Evolutionary conservation across 2,329 filamentous ascomycete species (phyloP).

Genomic region (Diaporthe destruens): DNA sequence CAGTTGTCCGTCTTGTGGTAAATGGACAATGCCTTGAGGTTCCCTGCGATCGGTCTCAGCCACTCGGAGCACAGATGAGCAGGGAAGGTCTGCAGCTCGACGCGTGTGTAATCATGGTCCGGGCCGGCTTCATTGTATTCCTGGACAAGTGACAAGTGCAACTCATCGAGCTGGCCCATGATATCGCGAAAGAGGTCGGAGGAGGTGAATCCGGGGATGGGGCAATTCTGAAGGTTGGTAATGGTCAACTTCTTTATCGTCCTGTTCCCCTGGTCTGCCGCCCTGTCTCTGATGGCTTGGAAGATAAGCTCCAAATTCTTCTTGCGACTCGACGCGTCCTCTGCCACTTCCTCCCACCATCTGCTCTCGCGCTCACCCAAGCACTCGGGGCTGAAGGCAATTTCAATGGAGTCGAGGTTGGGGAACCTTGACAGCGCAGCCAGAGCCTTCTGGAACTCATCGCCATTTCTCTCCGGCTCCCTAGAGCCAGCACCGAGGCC

Average conservation of each 20-base stretch:
- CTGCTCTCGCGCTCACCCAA: background rate
- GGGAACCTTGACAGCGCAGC: constrained; percentile 15
- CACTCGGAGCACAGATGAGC: constrained; percentile 28
- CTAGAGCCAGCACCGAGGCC: background rate
- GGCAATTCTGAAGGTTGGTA: constrained; percentile 22
- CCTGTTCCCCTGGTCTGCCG: background rate
- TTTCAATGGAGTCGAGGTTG: constrained; percentile 31
- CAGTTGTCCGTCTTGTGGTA: constrained; percentile 20
- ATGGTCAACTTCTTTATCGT: constrained; percentile 33
- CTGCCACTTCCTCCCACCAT: constrained; percentile 9
- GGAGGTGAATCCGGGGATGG: constrained; percentile 23
- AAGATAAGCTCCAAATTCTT: constrained; percentile 19
- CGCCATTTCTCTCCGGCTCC: background rate
- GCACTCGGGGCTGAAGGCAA: constrained; percentile 19
- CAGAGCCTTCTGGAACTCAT: background rate
- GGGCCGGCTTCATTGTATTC: constrained; percentile 3
- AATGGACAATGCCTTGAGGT: constrained; percentile 35
- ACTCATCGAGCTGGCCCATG: constrained; percentile 32
- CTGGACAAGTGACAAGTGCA: constrained; percentile 21
- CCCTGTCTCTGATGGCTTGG: constrained; percentile 19
- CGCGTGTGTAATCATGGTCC: constrained; percentile 17
- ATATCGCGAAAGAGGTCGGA: constrained; percentile 30
- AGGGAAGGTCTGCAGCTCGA: constrained; percentile 34
- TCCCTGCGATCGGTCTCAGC: constrained; percentile 29
- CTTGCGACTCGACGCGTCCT: background rate